Evolutionary conservation across 2,329 filamentous ascomycete genomes (phyloP).

Genomic region (Cadophora luteo-olivacea): DNA sequence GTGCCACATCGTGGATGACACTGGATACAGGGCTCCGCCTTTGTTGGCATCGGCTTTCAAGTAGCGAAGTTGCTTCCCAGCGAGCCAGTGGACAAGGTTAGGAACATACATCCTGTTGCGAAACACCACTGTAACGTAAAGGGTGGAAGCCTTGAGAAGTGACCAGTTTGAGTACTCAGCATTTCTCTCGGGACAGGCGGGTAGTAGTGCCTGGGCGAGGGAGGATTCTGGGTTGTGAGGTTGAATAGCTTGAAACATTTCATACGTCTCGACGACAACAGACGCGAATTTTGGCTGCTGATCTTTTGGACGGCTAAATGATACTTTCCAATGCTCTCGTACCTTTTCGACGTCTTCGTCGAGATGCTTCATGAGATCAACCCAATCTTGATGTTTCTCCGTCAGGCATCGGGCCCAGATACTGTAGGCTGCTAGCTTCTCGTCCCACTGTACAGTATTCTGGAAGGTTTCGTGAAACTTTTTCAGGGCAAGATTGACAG

Average conservation of each 20-base stretch:
- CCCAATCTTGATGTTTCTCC: slow-evolving; percentile 23
- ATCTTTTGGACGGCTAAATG: not conserved
- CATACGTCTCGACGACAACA: not conserved
- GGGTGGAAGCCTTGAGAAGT: slow-evolving; percentile 50
- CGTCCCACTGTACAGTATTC: slow-evolving; percentile 29
- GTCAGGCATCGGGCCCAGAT: slow-evolving; percentile 22
- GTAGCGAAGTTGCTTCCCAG: not conserved
- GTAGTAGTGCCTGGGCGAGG: slow-evolving; percentile 34
- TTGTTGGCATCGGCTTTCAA: not conserved
- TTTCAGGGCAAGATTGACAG: slow-evolving; percentile 43
- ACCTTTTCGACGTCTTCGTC: slow-evolving; percentile 17
- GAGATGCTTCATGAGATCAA: slow-evolving; percentile 27
- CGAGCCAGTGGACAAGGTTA: slow-evolving; percentile 14
- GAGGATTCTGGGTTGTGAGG: not conserved
- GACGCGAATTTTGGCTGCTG: slow-evolving; percentile 25
- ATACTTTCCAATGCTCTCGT: slow-evolving; percentile 27
- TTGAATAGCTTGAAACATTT: not conserved
- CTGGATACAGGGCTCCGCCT: not conserved
- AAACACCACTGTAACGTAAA: slow-evolving; percentile 39
- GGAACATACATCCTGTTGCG: not conserved
- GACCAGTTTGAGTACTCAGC: slow-evolving; percentile 48
- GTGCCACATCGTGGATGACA: not conserved
- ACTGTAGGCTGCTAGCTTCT: slow-evolving; percentile 35
- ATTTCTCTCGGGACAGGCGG: slow-evolving; percentile 20
- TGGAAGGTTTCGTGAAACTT: slow-evolving; percentile 37